A percentile compares a stretch with the other conserved stretches of the same genome.
Conservation (phyloP, 805 yeast genomes). For the Starmerella tilneyi region DNA sequence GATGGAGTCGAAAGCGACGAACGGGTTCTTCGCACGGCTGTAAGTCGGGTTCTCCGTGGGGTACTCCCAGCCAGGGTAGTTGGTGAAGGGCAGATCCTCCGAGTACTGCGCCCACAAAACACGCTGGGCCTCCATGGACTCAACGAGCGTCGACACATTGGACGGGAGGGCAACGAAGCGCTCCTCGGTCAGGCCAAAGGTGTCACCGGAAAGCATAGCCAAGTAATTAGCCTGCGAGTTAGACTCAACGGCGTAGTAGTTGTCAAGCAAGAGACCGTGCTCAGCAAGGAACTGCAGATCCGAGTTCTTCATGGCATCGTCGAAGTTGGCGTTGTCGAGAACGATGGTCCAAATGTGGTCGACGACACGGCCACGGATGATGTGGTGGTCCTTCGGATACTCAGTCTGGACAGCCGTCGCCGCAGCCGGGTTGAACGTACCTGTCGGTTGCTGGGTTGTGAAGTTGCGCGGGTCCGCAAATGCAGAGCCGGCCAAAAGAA, state of each 20-base stretch:
- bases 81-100: conserved; percentile 45
- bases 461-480: conserved; percentile 25
- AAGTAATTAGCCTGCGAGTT: conserved; percentile 48
- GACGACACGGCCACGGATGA: conserved; percentile 25
- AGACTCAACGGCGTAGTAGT: conserved; percentile 45
- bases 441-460: conserved; percentile 27
- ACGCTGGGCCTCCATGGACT: conserved; percentile 37
- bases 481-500: conserved; percentile 23
- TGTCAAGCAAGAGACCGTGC: conserved; percentile 39
- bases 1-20: conserved; percentile 37
- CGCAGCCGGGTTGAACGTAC: conserved; percentile 27
- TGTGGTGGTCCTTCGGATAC: conserved; percentile 29
- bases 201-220: conserved; percentile 43
- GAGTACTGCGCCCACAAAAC: conserved; percentile 48
- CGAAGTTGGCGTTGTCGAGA: conserved; percentile 44
- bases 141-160: conserved; percentile 42
- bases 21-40: conserved; percentile 46
- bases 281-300: conserved; percentile 37
- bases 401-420: conserved; percentile 28
- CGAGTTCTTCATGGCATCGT: conserved; percentile 40
- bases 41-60: conserved; percentile 37
- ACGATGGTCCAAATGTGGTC: conserved; percentile 35
- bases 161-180: conserved; percentile 38
- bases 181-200: conserved; percentile 41
- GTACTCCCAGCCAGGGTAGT: conserved; percentile 41